Base-by-base conservation (phyloP, 495 filamentous ascomycete genomes). In the Talaromyces proteolyticus region DNA sequence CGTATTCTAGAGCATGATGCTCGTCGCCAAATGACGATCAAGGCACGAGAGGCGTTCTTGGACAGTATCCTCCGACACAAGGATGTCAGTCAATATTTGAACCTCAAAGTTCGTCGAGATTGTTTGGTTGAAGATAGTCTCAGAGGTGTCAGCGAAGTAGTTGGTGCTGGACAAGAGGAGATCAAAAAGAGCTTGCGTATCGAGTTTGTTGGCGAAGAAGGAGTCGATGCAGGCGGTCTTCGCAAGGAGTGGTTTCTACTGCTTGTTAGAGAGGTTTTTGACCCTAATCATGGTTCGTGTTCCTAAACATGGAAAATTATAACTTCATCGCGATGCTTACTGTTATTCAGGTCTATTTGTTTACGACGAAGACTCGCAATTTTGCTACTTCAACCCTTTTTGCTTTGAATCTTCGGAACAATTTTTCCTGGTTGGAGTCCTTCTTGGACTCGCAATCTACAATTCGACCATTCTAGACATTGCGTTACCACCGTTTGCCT, bases 181-280 rank as follows among this genome's bases (percentile, higher is more conserved):
- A 84, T 95, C 66, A 97, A 97, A 66, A 96, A 97, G 63, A 89
- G 86, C 6, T 67, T 97, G 41, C 82, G 87, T 24, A 91, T 96
- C 42, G 85, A 88, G 50, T 97, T 97, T 57, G 62, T 80, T 19
- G 90, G 89, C 39, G 92, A 96, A 64, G 91, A 96, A 63, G 91
- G 91, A 2, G 80, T 96, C 41, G 91, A 97, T 69, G 92, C 88
- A 7, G 91, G 91, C 22, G 91, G 91, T 4, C 75, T 95, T 24
- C 81, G 90, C 42, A 97, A 97, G 62, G 91, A 97, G 66, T 97
- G 92, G 92, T 97, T 97, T 59, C 70, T 96, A 29, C 75, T 96
- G 45, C 80, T 97, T 16, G 88, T 95, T 16, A 76, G 92, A 51
- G 91, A 97, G 58, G 80, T 97, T 21, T 96, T 96, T 65, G 90